These are phyloP conservation scores for Phyllosticta citribraziliensis DNA, from an alignment of 2,329 filamentous ascomycete species.

Conservation along the genomic window DNA sequence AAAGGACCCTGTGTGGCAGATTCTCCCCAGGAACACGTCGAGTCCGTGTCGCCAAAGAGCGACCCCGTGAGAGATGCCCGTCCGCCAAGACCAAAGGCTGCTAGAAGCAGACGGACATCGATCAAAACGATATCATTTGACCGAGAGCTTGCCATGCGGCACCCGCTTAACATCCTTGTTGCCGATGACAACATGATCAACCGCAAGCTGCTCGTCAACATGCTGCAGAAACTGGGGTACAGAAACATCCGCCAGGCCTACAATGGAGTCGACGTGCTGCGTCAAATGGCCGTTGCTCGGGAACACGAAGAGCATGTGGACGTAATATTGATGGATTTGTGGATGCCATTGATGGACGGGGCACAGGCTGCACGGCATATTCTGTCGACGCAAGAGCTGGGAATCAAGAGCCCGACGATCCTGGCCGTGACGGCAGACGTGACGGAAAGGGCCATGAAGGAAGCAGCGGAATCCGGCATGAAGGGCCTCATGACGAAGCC, in stretches of 20 bases:
- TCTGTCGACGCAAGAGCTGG: conserved; percentile 38
- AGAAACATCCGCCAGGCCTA: conserved; percentile 53
- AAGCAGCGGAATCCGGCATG: conserved; percentile 54
- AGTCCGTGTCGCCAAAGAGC: neutral
- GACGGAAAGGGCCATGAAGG: conserved; percentile 51
- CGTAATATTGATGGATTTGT: conserved; percentile 63
- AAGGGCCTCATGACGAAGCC: conserved; percentile 61
- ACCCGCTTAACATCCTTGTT: conserved; percentile 58
- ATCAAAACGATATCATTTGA: conserved; percentile 35
- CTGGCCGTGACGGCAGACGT: conserved; percentile 59
- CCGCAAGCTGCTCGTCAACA: conserved; percentile 54
- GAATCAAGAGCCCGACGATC: conserved; percentile 37
- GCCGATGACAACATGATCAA: conserved; percentile 68
- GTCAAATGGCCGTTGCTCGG: conserved; percentile 42
- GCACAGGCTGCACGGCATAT: conserved; percentile 59
- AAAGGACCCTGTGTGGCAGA: neutral
- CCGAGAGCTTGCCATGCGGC: conserved; percentile 46
- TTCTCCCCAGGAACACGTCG: neutral
- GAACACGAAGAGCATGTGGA: conserved; percentile 38
- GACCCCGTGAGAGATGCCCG: conserved; percentile 11
- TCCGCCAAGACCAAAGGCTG: conserved; percentile 12
- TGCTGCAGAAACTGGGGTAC: conserved; percentile 60
- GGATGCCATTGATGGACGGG: conserved; percentile 67
- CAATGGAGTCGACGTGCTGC: conserved; percentile 58
- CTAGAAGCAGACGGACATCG: conserved; percentile 11